Percentiles rank a stretch among this genome's conserved stretches.
Conservation (phyloP, 2,329 filamentous ascomycete species). For the Botrytis medusae region DNA sequence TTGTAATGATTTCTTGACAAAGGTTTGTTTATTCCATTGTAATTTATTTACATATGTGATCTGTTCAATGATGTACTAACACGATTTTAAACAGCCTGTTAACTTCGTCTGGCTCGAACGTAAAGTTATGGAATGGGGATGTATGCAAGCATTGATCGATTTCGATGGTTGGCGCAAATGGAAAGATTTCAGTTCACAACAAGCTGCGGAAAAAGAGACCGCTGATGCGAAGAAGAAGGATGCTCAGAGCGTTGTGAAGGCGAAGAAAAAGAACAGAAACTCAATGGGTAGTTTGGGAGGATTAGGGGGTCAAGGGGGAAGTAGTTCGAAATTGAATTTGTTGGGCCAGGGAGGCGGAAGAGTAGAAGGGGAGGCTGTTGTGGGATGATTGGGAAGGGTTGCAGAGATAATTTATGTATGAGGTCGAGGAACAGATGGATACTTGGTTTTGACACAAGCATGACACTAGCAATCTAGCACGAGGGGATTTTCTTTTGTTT, state of each 20-base stretch:
- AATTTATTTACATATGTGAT: not conserved
- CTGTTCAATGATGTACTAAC: conserved; percentile 16
- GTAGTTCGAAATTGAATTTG: conserved; percentile 2
- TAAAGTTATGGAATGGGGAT: conserved; percentile 99
- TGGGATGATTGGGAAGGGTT: not conserved
- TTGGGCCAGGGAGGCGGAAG: not conserved
- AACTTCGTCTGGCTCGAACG: conserved; percentile 97
- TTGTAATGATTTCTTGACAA: conserved; percentile 97
- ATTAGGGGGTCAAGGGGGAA: not conserved
- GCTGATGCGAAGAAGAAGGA: conserved; percentile 28
- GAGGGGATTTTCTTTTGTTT: not conserved
- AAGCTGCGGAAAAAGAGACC: conserved; percentile 32
- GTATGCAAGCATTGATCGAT: conserved; percentile 98
- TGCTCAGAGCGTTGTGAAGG: conserved; percentile 21
- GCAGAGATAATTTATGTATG: not conserved
- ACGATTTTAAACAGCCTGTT: conserved; percentile 65
- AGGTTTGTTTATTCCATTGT: conserved; percentile 56
- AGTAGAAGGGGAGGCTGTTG: not conserved
- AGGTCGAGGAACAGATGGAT: not conserved
- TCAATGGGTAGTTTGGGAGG: conserved; percentile 26
- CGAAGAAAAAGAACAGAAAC: conserved; percentile 32
- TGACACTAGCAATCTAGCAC: not conserved
- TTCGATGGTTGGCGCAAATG: conserved; percentile 97
- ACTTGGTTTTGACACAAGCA: not conserved
- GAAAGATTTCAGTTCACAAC: conserved; percentile 68